A percentile compares a stretch with the other conserved stretches of the same genome.
Conservation (phyloP, 108 stramenopile species). For the Skeletonema costatum region DNA sequence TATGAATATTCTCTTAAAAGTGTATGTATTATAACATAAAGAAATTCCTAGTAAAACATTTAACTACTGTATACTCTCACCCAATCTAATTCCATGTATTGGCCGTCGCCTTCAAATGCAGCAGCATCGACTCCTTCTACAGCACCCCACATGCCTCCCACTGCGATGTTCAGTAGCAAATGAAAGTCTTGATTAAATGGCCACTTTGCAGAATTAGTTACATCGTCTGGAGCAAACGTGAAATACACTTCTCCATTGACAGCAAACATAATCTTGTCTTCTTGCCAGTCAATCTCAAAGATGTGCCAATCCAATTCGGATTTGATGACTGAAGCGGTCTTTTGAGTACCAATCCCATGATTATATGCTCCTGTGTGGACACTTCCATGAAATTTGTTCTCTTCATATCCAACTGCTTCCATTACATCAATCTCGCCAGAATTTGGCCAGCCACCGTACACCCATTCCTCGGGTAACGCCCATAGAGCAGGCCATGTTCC, state of each 20-base stretch:
- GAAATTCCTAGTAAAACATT: no score
- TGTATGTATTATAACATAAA: no score
- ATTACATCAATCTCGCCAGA: constrained; percentile 55
- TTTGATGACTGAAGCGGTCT: constrained; percentile 5
- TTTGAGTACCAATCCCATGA: constrained; percentile 14
- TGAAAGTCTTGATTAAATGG: constrained; percentile 48
- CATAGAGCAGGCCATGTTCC: constrained; percentile 51
- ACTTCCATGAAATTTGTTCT: constrained; percentile 20
- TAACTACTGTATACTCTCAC: constrained; percentile 18
- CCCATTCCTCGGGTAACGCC: constrained; percentile 28
- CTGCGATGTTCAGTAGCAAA: constrained; percentile 47
- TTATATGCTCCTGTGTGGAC: constrained; percentile 28
- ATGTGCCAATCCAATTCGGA: constrained; percentile 33
- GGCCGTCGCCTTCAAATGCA: constrained; percentile 21
- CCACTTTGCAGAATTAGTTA: constrained; percentile 12
- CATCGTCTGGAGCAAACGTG: neutral
- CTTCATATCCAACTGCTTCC: constrained; percentile 47
- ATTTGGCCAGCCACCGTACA: constrained; percentile 47
- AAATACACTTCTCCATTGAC: constrained; percentile 24
- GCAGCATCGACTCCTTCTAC: constrained; percentile 6
- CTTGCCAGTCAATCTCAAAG: constrained; percentile 38
- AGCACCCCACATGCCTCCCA: constrained; percentile 48
- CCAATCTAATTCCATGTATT: constrained; percentile 40
- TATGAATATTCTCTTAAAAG: no score
- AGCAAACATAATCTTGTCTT: constrained; percentile 26